phyloP scores from a whole-genome alignment of 2,329 filamentous ascomycete species.

The Orbilia ellipsospora region DNA sequence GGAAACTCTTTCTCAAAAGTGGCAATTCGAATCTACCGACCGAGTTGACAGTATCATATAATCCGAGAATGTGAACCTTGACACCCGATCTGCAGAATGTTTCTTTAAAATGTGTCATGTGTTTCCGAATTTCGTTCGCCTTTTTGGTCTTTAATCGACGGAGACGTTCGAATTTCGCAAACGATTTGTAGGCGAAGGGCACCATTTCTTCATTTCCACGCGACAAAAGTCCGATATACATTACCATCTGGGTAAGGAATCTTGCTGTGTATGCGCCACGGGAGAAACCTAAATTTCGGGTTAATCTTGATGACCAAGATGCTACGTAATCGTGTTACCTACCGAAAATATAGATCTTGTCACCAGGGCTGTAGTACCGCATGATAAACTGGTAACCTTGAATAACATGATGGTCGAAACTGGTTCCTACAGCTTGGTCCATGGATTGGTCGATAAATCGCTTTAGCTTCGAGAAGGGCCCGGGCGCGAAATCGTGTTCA shows the following conservation, averaged over 20 bases:
- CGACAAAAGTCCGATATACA: constrained; percentile 80
- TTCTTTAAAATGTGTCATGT: constrained; percentile 82
- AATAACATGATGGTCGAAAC: constrained; percentile 68
- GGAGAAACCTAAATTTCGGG: constrained; percentile 69
- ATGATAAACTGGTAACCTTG: constrained; percentile 74
- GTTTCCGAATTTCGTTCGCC: constrained; percentile 61
- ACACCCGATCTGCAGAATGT: constrained; percentile 81
- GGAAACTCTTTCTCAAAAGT: constrained; percentile 63
- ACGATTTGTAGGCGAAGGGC: constrained; percentile 84
- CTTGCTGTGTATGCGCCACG: constrained; percentile 78
- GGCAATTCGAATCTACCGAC: constrained; percentile 79
- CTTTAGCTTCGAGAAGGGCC: constrained; percentile 66
- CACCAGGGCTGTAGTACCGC: constrained; percentile 73
- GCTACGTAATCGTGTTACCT: not conserved
- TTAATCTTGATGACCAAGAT: not conserved
- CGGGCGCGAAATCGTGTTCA: constrained; percentile 54
- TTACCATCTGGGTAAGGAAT: constrained; percentile 84
- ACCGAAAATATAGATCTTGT: constrained; percentile 61
- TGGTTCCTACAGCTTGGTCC: constrained; percentile 78
- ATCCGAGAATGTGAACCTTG: constrained; percentile 78
- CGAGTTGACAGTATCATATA: constrained; percentile 85
- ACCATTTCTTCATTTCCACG: constrained; percentile 89
- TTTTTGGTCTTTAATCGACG: constrained; percentile 44
- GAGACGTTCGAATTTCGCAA: constrained; percentile 74
- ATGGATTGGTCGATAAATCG: constrained; percentile 79